These are phyloP conservation scores for Magnusiomyces magnusii DNA, from an alignment of 1,139 yeast species.

Conservation along the genomic window DNA sequence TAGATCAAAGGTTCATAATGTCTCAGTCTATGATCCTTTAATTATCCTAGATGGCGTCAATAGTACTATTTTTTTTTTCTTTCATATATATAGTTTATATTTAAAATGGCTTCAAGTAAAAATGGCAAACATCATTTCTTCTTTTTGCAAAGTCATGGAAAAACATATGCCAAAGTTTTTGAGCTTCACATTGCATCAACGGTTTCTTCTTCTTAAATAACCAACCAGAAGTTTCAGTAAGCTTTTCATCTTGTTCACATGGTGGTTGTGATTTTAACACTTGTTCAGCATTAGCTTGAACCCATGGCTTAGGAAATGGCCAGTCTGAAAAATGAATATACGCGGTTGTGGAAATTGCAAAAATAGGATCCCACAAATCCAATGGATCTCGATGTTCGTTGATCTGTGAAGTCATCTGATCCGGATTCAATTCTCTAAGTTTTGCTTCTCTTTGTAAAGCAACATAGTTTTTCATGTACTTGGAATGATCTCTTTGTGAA, in stretches of 20 bases:
- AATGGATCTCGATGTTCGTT: slow-evolving; percentile 15
- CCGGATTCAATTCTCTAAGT: not conserved
- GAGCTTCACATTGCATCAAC: slow-evolving; percentile 21
- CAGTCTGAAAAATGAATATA: slow-evolving; percentile 19
- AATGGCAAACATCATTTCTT: slow-evolving; percentile 12
- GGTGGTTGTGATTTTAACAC: slow-evolving; percentile 9
- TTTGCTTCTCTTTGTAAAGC: not conserved
- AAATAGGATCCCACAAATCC: slow-evolving; percentile 11
- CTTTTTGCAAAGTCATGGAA: slow-evolving; percentile 20
- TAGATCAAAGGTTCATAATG: too few relatives aligned
- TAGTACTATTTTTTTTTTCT: too few relatives aligned
- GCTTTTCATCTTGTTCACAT: not conserved
- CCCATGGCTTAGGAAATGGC: slow-evolving; percentile 19
- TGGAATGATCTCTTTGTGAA: slow-evolving; percentile 19
- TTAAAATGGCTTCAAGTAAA: not conserved
- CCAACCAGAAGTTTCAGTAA: not conserved
- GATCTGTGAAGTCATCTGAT: not conserved
- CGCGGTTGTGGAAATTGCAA: slow-evolving; percentile 2
- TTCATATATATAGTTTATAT: too few relatives aligned
- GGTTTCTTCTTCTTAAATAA: slow-evolving; percentile 4
- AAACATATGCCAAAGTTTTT: slow-evolving; percentile 25
- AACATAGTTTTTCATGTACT: not conserved
- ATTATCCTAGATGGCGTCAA: too few relatives aligned
- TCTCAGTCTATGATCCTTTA: too few relatives aligned
- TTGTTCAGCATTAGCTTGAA: slow-evolving; percentile 10